Percentiles rank a stretch among this genome's conserved stretches.
phyloP scores from a whole-genome alignment of 345 rosid genomes.

The Aegle marmelos region DNA sequence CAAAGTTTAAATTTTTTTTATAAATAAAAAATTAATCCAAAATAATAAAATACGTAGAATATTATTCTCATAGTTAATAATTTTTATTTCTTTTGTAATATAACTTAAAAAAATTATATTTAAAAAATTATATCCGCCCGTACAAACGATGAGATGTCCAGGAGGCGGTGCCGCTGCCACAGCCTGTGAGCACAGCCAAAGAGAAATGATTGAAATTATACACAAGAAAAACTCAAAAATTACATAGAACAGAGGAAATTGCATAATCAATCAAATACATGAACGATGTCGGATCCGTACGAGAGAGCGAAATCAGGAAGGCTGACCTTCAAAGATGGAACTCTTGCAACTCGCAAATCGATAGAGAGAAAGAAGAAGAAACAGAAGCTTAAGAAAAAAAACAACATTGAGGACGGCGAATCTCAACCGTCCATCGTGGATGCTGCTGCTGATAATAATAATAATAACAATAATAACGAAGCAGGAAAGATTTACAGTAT shows the following conservation, averaged over 20 bases:
- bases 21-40: too few species aligned
- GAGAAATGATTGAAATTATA: neutral
- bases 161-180: neutral
- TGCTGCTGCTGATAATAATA: conserved; percentile 12
- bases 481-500: conserved; percentile 54
- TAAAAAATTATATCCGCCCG: too few species aligned
- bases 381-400: conserved; percentile 26
- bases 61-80: too few species aligned
- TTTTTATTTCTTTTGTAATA: too few species aligned
- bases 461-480: conserved; percentile 8
- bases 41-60: too few species aligned
- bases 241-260: neutral
- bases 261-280: neutral
- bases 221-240: too few species aligned
- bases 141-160: too few species aligned
- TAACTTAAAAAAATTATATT: too few species aligned
- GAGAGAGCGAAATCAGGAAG: conserved; percentile 68
- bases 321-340: conserved; percentile 76
- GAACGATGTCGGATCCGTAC: conserved; percentile 68
- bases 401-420: conserved; percentile 12
- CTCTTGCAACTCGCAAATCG: conserved; percentile 56
- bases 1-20: too few species aligned
- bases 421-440: conserved; percentile 21
- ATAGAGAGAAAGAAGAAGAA: conserved; percentile 62
- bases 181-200: neutral